Evolutionary conservation across 768 basidiomycete genomes (phyloP).

Genomic region (Podaxis sp.): DNA sequence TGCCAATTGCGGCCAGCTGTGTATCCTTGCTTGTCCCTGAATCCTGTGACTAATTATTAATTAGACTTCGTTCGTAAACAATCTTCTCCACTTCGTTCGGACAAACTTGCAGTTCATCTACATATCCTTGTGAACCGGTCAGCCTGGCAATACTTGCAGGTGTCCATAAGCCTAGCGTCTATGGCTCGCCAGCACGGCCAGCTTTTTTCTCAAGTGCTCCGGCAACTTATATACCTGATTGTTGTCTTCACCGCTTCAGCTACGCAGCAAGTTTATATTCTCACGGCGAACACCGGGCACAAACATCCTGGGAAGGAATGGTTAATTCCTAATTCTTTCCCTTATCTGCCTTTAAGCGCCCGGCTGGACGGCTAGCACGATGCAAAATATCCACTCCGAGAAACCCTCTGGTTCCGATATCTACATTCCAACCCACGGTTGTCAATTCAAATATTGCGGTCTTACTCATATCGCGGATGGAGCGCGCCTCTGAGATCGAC

Average conservation of each 20-base stretch:
- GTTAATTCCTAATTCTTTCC: background rate
- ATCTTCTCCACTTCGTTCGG: background rate
- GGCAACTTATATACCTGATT: too few species aligned
- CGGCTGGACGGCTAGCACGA: background rate
- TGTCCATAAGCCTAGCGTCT: background rate
- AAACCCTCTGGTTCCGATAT: background rate
- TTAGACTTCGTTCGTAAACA: background rate
- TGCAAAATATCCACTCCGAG: background rate
- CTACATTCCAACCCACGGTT: background rate
- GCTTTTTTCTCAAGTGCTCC: background rate
- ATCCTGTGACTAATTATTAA: background rate
- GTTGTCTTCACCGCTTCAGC: background rate
- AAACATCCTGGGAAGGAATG: background rate
- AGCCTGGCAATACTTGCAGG: background rate
- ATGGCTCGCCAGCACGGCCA: background rate
- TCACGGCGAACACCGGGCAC: background rate
- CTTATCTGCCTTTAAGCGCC: too few species aligned
- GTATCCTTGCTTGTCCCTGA: slow-evolving; percentile 3
- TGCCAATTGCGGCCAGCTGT: slow-evolving; percentile 9
- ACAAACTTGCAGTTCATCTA: background rate
- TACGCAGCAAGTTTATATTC: background rate
- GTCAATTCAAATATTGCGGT: background rate
- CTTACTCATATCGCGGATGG: background rate
- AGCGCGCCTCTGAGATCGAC: slow-evolving; percentile 7
- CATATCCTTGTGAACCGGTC: background rate